These are phyloP conservation scores for Ogataea methylovora DNA, from an alignment of 805 yeast species.

Conservation along the genomic window DNA sequence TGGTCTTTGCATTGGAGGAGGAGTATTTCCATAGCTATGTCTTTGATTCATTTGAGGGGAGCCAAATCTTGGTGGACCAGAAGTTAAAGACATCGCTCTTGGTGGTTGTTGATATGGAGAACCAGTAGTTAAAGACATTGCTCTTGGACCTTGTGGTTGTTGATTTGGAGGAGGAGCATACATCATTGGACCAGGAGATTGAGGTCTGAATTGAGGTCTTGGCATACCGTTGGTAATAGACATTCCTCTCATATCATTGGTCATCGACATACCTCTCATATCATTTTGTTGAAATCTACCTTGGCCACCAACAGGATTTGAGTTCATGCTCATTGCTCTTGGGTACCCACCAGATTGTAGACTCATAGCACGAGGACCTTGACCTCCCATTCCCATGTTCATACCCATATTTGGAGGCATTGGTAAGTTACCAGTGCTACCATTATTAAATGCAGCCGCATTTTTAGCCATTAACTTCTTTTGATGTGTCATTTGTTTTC, in stretches of 20 bases:
- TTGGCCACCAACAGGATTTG: conserved; percentile 13
- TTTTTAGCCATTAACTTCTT: conserved; percentile 43
- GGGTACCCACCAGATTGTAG: conserved; percentile 16
- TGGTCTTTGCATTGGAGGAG: conserved; percentile 2
- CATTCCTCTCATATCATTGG: too few species aligned
- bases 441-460: background rate
- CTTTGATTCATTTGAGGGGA: background rate
- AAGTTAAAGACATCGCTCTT: conserved; percentile 25
- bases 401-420: too few species aligned
- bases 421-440: conserved; percentile 27
- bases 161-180: conserved; percentile 2
- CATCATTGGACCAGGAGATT: too few species aligned
- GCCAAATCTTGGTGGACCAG: conserved; percentile 4
- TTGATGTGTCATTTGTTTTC: conserved; percentile 62
- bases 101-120: conserved; percentile 9
- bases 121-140: conserved; percentile 9
- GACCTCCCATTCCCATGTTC: conserved; percentile 3
- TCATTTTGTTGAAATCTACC: background rate
- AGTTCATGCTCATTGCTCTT: conserved; percentile 20
- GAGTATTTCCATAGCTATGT: background rate
- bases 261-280: too few species aligned
- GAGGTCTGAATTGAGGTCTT: background rate
- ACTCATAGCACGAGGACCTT: conserved; percentile 32
- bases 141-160: conserved; percentile 16
- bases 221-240: too few species aligned